Evolutionary conservation across 2,329 filamentous ascomycete species (phyloP).

Genomic region (Botrytis paeoniae): DNA sequence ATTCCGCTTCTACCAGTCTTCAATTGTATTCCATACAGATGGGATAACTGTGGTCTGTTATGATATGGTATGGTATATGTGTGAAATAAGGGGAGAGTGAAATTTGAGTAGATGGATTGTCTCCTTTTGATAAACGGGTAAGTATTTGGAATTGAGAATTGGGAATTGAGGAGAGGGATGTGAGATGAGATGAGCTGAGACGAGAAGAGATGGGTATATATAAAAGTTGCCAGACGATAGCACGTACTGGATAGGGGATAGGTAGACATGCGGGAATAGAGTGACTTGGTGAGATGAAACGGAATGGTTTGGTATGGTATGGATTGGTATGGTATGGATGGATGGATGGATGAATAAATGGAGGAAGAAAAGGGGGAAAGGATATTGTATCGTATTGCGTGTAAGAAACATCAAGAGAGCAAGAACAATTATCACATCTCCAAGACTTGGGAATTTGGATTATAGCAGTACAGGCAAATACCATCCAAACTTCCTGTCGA

Average conservation of each 20-base stretch:
- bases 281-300: not conserved
- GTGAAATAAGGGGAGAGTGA: too few relatives aligned
- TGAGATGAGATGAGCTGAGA: not conserved
- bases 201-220: not conserved
- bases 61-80: too few relatives aligned
- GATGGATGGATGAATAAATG: too few relatives aligned
- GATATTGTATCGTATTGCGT: fast-evolving
- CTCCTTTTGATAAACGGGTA: not conserved
- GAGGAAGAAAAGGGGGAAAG: too few relatives aligned
- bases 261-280: not conserved
- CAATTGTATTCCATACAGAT: fast-evolving
- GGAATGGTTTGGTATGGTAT: too few relatives aligned
- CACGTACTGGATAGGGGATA: not conserved
- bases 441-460: not conserved
- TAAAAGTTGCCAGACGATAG: not conserved
- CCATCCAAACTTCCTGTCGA: not conserved
- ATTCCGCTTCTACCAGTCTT: too few relatives aligned
- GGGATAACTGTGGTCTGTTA: too few relatives aligned
- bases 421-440: fast-evolving
- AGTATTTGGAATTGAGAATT: not conserved
- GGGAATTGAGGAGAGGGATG: not conserved
- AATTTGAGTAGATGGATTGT: too few relatives aligned
- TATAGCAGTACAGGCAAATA: not conserved
- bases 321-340: too few relatives aligned
- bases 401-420: not conserved